phyloP scores from a whole-genome alignment of 192 early-diverging fungal species.

The Chytriomyces sp. region DNA sequence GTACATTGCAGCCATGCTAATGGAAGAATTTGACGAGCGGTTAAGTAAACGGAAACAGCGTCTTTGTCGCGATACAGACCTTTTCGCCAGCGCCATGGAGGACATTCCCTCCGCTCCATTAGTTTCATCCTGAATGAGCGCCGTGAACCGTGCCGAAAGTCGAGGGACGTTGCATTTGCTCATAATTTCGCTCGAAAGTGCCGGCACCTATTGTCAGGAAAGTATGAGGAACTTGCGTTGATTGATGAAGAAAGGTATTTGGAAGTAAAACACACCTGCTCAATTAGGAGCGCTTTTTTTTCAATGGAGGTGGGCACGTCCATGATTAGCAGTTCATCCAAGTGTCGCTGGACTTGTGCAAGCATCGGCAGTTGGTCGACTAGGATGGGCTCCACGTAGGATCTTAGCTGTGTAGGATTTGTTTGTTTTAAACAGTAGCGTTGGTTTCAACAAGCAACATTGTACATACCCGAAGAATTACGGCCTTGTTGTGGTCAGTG shows the following conservation, averaged over 20 bases:
- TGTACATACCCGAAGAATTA: slow-evolving; percentile 49
- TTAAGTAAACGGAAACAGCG: not conserved
- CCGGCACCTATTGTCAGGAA: slow-evolving; percentile 1
- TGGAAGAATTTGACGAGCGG: too few species aligned
- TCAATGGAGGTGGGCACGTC: slow-evolving; percentile 28
- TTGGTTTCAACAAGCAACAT: slow-evolving; percentile 1
- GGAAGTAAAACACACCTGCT: slow-evolving; percentile 31
- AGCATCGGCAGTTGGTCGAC: slow-evolving; percentile 58
- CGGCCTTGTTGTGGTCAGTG: slow-evolving; percentile 42
- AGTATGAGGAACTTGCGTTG: not conserved
- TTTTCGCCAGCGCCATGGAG: slow-evolving; percentile 21
- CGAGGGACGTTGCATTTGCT: slow-evolving; percentile 7
- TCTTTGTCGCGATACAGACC: not conserved
- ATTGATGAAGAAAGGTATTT: not conserved
- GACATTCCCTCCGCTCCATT: not conserved
- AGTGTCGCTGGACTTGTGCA: slow-evolving; percentile 46
- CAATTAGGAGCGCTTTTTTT: slow-evolving; percentile 26
- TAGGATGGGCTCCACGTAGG: slow-evolving; percentile 44
- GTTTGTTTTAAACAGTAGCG: not conserved
- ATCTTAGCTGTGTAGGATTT: slow-evolving; percentile 28
- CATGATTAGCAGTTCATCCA: slow-evolving; percentile 55
- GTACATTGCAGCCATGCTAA: slow-evolving; percentile 47
- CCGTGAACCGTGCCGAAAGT: slow-evolving; percentile 17
- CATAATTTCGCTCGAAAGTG: slow-evolving; percentile 1
- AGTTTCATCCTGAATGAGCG: slow-evolving; percentile 18